Evolutionary conservation across 2,329 filamentous ascomycete genomes (phyloP), one percentile per base, ranked within the genome.

Genomic region (Cercospora sesami): DNA sequence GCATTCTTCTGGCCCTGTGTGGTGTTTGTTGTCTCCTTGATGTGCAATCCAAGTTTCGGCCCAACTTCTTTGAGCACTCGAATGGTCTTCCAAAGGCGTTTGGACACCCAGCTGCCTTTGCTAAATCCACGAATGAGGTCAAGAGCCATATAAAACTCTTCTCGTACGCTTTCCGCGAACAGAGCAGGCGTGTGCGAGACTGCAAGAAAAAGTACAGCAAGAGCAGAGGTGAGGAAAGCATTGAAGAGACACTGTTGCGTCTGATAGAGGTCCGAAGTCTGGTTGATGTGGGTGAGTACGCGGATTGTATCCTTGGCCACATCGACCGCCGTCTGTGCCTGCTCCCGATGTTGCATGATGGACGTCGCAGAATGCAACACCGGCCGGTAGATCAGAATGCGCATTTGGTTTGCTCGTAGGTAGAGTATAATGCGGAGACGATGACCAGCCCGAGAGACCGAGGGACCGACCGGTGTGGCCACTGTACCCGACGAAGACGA

Each of bases 381-480:
- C 0, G 93, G 93, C 0, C 93, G 91, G 78, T 96, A 94, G 30
- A 97, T 91, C 77, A 93, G 89, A 67, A 94, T 95, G 5, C 94
- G 90, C 81, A 96, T 92, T 81, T 96, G 93, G 74, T 97, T 97
- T 51, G 93, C 87, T 45, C 94, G 88, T 16, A 97, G 83, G 77
- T 96, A 95, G 18, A 95, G 90, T 78, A 95, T 89, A 58, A 97
- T 90, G 68, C 91, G 90, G 12, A 96, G 83, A 5, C 94, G 89
- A 73, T 90, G 89, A 21, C 90, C 81, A 69, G 89, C 89, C 71
- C 92, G 90, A 21, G 85, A 87, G 0, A 86, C 84, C 0, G 84
- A 83, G 26, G 73, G 74, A 4, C 69, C 73, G 28, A 68, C 68
- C 1, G 71, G 73, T 68, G 73, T 73, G 69, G 74, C 66, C 4